phyloP scores from a whole-genome alignment of 306 rosid genomes.

The Pyrus bretschneideri region DNA sequence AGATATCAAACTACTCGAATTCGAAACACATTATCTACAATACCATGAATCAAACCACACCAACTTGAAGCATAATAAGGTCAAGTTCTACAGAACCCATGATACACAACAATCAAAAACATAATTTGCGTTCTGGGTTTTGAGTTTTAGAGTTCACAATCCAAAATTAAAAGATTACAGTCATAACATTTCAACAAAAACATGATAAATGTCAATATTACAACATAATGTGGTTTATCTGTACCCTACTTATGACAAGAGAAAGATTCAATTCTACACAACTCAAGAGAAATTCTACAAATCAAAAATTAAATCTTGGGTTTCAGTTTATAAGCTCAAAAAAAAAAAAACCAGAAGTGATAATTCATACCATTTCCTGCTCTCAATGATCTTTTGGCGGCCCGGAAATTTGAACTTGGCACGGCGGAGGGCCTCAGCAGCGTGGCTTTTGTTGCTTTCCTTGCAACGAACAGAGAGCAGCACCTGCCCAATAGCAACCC shows the following conservation, averaged over 20 bases:
- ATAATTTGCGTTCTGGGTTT: background rate
- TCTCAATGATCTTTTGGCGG: conserved; percentile 69
- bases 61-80: background rate
- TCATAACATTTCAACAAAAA: too few relatives aligned
- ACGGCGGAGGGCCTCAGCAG: conserved; percentile 71
- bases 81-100: background rate
- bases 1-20: background rate
- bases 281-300: background rate
- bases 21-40: background rate
- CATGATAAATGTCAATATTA: too few relatives aligned
- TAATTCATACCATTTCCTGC: conserved; percentile 58
- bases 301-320: background rate
- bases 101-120: background rate
- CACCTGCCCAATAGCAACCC: conserved; percentile 76
- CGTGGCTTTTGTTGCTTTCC: conserved; percentile 46
- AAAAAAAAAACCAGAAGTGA: background rate
- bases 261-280: background rate
- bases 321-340: background rate
- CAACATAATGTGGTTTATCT: too few relatives aligned
- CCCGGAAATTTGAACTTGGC: conserved; percentile 78
- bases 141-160: background rate
- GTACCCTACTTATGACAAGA: background rate
- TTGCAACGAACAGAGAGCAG: conserved; percentile 65
- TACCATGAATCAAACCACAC: background rate
- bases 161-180: background rate